Percentiles rank a stretch among this genome's conserved stretches.
Evolutionary conservation across 1,139 yeast species (phyloP).

Genomic region (Sugiyamaella grinbergsii): DNA sequence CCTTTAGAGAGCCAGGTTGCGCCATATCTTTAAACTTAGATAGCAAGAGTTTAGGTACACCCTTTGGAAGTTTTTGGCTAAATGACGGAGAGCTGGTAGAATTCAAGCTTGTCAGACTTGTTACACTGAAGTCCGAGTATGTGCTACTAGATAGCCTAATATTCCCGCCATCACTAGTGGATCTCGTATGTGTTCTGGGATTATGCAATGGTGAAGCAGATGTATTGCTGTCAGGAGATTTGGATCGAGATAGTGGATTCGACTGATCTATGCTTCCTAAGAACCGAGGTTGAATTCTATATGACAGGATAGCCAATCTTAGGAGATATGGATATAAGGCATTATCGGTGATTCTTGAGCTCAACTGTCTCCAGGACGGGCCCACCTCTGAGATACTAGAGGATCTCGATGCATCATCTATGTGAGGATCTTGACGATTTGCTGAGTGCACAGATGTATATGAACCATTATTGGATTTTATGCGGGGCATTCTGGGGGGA

Average conservation of each 20-base stretch:
- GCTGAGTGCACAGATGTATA: not conserved
- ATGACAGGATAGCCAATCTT: conserved; percentile 40
- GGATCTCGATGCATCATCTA: conserved; percentile 5
- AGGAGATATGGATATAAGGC: conserved; percentile 40
- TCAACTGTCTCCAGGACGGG: conserved; percentile 32
- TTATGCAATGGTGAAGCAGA: not conserved
- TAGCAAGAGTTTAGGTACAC: conserved; percentile 52
- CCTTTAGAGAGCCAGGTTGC: conserved; percentile 41
- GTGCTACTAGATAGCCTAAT: not conserved
- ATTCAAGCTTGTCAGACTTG: not conserved
- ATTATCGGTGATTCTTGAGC: conserved; percentile 34
- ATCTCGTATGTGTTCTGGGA: conserved; percentile 14
- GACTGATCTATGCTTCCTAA: not conserved
- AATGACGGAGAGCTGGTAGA: conserved; percentile 31
- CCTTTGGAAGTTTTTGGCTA: conserved; percentile 49
- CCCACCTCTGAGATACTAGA: conserved; percentile 12
- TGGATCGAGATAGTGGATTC: conserved; percentile 10
- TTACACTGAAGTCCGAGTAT: conserved; percentile 4
- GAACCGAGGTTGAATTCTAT: conserved; percentile 40
- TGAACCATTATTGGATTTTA: conserved; percentile 4
- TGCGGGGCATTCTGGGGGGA: conserved; percentile 15
- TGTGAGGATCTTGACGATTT: not conserved
- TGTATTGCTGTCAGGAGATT: conserved; percentile 11
- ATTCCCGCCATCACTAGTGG: conserved; percentile 15
- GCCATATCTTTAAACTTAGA: conserved; percentile 56